Evolutionary conservation across 805 yeast species (phyloP).

Genomic region (Kazachstania taianensis): DNA sequence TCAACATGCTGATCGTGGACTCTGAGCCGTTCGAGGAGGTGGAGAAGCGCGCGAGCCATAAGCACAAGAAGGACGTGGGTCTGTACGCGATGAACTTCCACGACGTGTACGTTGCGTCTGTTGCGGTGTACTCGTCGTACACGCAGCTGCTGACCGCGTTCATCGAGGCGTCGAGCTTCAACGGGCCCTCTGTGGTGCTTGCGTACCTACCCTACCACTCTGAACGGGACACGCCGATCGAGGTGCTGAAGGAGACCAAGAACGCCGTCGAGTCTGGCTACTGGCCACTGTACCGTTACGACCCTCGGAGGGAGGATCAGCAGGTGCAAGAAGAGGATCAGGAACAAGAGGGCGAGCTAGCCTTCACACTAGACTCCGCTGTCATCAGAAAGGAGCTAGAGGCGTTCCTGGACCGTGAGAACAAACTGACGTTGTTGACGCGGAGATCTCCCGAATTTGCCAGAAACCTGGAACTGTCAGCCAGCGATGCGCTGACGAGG

Average conservation of each 20-base stretch:
- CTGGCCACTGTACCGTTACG: constrained; percentile 89
- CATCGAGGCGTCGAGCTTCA: constrained; percentile 77
- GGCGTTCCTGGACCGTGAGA: constrained; percentile 80
- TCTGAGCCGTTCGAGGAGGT: constrained; percentile 55
- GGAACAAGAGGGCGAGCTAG: constrained; percentile 36
- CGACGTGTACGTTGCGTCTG: constrained; percentile 82
- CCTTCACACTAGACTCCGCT: constrained; percentile 76
- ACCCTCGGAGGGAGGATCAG: constrained; percentile 43
- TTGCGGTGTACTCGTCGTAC: constrained; percentile 87
- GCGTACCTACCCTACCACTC: constrained; percentile 75
- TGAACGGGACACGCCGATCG: constrained; percentile 59
- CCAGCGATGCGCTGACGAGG: constrained; percentile 49
- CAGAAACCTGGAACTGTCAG: constrained; percentile 55
- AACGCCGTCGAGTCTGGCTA: constrained; percentile 86
- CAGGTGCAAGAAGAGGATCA: no score
- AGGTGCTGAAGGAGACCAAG: constrained; percentile 77
- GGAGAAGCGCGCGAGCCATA: constrained; percentile 31
- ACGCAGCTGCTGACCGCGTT: constrained; percentile 85
- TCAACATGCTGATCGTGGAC: constrained; percentile 81
- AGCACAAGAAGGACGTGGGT: constrained; percentile 70
- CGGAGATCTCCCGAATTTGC: constrained; percentile 63
- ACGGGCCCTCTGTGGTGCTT: constrained; percentile 85
- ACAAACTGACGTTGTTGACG: constrained; percentile 70
- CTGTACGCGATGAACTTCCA: constrained; percentile 91
- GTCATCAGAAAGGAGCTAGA: constrained; percentile 66